Evolutionary conservation across 2,329 filamentous ascomycete genomes (phyloP), one percentile per base, ranked within the genome.

Genomic region (Pestalotiopsis sp.): DNA sequence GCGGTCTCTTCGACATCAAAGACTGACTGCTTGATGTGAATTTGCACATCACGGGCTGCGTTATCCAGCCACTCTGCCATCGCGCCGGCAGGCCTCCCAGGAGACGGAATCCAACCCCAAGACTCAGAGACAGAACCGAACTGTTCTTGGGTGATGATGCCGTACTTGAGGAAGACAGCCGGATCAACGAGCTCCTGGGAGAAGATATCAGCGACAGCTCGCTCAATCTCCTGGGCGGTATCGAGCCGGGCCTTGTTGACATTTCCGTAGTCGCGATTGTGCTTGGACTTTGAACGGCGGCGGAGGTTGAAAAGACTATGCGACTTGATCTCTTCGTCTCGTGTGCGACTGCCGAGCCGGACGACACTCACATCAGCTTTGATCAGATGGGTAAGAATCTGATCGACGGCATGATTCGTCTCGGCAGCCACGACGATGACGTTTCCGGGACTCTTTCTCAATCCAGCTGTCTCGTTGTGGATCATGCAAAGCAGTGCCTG

Each of bases 371-470:
- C 92, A 2, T 77, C 79, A 0, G 74, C 67, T 1, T 82, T 76
- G 1, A 89, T 83, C 17, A 94, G 84, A 67, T 91, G 88, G 1
- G 82, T 81, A 0, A 97, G 83, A 0, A 98, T 83, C 76, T 97
- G 94, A 73, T 98, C 94, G 0, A 97, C 82, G 0, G 94, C 94
- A 78, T 97, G 94, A 69, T 98, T 98, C 0, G 94, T 98, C 74
- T 97, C 94, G 7, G 94, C 94, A 0, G 94, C 88, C 3, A 97
- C 84, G 23, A 97, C 85, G 38, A 98, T 90, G 0, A 93, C 93
- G 1, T 65, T 20, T 20, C n/a, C n/a, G 9, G 56, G 9, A 90
- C 86, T 68, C 91, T 89, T 0, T 80, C 83, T 1, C 76, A 74
- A 2, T 78, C 76, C 74, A 17, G 61, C 61, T 3, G 45, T 31